phyloP scores from a whole-genome alignment of 192 early-diverging fungal genomes.

The Backusella luteola region DNA sequence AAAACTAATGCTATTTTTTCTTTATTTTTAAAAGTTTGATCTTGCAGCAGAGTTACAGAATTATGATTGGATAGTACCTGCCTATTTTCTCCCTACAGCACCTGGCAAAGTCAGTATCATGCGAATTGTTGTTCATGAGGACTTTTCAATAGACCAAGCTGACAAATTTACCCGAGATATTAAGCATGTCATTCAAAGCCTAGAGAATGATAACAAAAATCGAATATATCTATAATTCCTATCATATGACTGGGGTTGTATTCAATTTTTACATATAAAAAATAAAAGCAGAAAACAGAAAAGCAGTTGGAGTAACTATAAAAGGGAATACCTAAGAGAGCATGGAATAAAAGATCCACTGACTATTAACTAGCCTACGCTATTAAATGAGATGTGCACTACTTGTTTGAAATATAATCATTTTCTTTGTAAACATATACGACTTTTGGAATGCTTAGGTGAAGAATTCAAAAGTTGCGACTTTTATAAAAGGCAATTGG shows the following conservation, averaged over 20 bases:
- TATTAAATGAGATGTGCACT: background rate
- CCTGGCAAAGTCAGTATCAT: constrained; percentile 47
- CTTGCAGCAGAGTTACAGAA: constrained; percentile 56
- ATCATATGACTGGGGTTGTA: too few species aligned
- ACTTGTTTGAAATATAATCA: background rate
- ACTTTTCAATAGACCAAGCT: constrained; percentile 26
- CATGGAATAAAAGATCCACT: background rate
- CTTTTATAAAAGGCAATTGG: background rate
- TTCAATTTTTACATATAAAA: background rate
- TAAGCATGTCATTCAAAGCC: constrained; percentile 7
- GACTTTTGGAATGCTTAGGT: background rate
- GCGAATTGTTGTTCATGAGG: constrained; percentile 67
- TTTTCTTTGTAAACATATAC: background rate
- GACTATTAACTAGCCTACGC: background rate
- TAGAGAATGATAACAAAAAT: background rate
- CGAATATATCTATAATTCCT: background rate
- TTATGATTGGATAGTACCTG: constrained; percentile 74
- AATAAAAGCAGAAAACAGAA: background rate
- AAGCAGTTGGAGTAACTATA: background rate
- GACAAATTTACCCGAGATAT: constrained; percentile 30
- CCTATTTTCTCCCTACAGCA: constrained; percentile 62
- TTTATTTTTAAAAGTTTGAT: constrained; percentile 48
- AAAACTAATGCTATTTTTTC: constrained; percentile 22
- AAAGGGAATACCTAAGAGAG: background rate
- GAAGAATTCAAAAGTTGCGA: background rate